Evolutionary conservation across 306 rosid species (phyloP), one percentile per base, ranked within the genome.

Genomic region (Pterocarpus macrocarpus): DNA sequence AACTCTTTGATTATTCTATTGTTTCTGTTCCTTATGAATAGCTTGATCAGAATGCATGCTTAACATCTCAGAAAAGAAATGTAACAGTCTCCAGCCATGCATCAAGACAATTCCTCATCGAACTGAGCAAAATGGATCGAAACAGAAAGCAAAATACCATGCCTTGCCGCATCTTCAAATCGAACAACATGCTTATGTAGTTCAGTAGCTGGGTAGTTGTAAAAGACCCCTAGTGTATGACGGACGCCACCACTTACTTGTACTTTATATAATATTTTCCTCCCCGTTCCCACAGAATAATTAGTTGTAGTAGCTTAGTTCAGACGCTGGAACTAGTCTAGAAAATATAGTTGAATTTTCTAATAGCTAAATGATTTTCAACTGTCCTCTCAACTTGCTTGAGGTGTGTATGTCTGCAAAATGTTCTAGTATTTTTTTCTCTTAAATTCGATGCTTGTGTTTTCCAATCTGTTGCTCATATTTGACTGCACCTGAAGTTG

Each of bases 401-500:
- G 17, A 50, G 57, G 57, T 4, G 8, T 1, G 57, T 50, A 50
- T 50, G 57, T 4, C n/a, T 50, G 57, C 57, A 43, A 43, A 43
- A 43, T 43, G 11, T 8, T 9, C 10, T 43, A 43, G 5, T 38
- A 7, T 43, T 5, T 43, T 43, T 43, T 43, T 43, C 47, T 8
- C 47, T 5, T 1, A 43, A 43, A 8, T 43, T 47, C 13, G 15
- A 11, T 63, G 63, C 58, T 38, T 50, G 12, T 22, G 15, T 80
- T 69, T 45, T 22, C 35, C 53, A 80, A 63, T 53, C 38, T 36
- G 81, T 15, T 63, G 82, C 49, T 43, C 75, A 77, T 41, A 17
- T 70, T 82, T 82, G 82, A 77, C 82, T 71, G 69, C 38, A 39
- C 43, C 58, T 52, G 14, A 53, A 53, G 38, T 64, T 32, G 58